A percentile compares a stretch with the other conserved stretches of the same genome.
Evolutionary conservation across 495 filamentous ascomycete species (phyloP).

Genomic region (Neurospora hispaniola): DNA sequence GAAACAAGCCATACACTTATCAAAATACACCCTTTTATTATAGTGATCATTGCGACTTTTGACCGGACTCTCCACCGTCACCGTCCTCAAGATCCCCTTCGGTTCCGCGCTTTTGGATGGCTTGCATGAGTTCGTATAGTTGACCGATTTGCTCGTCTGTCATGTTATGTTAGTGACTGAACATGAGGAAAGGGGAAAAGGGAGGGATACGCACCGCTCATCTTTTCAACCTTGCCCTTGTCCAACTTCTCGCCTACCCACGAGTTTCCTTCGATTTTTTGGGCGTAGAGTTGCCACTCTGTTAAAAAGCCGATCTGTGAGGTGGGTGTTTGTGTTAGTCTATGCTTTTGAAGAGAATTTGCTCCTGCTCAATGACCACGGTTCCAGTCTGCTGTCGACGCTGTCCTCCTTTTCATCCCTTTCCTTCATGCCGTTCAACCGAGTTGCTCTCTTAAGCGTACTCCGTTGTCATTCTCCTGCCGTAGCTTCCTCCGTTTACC

Average conservation of each 20-base stretch:
- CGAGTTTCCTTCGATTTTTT: conserved; percentile 72
- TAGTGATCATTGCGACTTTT: background rate
- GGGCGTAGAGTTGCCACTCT: conserved; percentile 93
- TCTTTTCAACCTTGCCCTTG: conserved; percentile 68
- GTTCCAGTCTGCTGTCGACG: background rate
- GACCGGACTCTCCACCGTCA: background rate
- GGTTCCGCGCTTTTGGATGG: conserved; percentile 52
- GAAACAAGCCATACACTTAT: background rate
- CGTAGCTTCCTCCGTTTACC: too few species aligned
- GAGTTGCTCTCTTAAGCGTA: too few species aligned
- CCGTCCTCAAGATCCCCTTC: conserved; percentile 23
- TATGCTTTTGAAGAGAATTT: background rate
- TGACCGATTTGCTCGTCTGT: conserved; percentile 82
- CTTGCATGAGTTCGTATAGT: conserved; percentile 86
- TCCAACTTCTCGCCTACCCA: conserved; percentile 78
- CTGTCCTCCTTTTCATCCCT: too few species aligned
- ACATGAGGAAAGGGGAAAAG: background rate
- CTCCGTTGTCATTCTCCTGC: too few species aligned
- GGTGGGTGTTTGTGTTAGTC: background rate
- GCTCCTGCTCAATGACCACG: too few species aligned
- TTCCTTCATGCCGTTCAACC: too few species aligned
- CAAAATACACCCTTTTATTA: background rate
- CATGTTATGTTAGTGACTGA: background rate
- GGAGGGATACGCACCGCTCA: conserved; percentile 64
- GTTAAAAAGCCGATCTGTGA: conserved; percentile 83